Conservation (phyloP, 1,139 yeast genomes). For the Candida sanyaensis region DNA sequence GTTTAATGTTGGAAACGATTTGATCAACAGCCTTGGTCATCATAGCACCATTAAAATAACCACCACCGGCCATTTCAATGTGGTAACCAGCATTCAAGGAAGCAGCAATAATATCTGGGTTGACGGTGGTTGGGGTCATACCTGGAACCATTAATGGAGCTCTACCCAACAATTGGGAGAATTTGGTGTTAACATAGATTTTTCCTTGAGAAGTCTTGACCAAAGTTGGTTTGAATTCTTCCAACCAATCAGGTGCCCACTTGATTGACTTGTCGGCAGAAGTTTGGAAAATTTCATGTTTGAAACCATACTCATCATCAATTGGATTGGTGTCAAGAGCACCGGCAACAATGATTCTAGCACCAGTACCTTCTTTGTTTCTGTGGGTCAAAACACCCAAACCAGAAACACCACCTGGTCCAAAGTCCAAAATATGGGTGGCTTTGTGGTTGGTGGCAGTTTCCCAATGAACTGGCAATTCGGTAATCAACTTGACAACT, state of each 20-base stretch:
- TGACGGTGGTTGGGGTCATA: slow-evolving; percentile 98
- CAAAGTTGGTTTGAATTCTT: slow-evolving; percentile 84
- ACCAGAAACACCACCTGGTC: slow-evolving; percentile 99
- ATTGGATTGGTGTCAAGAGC: slow-evolving; percentile 64
- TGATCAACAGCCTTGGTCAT: slow-evolving; percentile 77
- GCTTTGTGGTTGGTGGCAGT: slow-evolving; percentile 66
- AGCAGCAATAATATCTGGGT: slow-evolving; percentile 91
- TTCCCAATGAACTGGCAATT: slow-evolving; percentile 95
- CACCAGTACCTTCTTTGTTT: slow-evolving; percentile 98
- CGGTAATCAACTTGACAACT: slow-evolving; percentile 81
- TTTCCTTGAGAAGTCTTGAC: slow-evolving; percentile 72
- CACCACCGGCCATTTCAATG: slow-evolving; percentile 98
- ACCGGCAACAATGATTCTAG: slow-evolving; percentile 92
- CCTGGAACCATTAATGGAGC: slow-evolving; percentile 98
- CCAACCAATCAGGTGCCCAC: slow-evolving; percentile 89
- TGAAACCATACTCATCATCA: slow-evolving; percentile 88
- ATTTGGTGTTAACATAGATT: slow-evolving; percentile 87
- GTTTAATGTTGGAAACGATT: slow-evolving; percentile 63
- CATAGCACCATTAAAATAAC: slow-evolving; percentile 74
- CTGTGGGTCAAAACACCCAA: slow-evolving; percentile 94
- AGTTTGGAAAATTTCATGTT: slow-evolving; percentile 88
- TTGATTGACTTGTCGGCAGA: slow-evolving; percentile 58
- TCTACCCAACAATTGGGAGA: slow-evolving; percentile 87
- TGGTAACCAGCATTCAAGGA: slow-evolving; percentile 96
- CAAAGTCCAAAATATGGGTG: slow-evolving; percentile 92